Base-by-base conservation (phyloP, 129 eudicot genomes). In the Logfia minima region DNA sequence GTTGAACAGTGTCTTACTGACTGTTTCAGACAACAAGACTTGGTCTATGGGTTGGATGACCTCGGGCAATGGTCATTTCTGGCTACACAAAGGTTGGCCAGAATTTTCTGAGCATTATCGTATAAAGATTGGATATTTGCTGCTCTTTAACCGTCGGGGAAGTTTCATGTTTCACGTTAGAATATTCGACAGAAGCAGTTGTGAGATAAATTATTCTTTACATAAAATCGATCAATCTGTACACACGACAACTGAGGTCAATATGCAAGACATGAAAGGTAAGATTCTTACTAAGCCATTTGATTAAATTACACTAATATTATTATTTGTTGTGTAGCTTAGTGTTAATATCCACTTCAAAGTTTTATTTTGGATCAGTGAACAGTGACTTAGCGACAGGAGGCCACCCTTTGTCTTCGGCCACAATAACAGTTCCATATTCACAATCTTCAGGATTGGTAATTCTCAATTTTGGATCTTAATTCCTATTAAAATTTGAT, bases 21-120 rank as follows among this genome's bases (percentile, higher is more conserved):
- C 39, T 6, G 39, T 34, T 34, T 34, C 39, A 5, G 39, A 34
- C 7, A 6, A 34, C 39, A 34, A 34, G 39, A 34, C 0, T 34
- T 34, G 39, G 39, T 6, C 39, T 34, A 34, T 34, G 39, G 39
- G 8, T 34, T 34, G 39, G 39, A 34, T 5, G 39, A 34, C 5
- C 39, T 34, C 39, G 39, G 7, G 39, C 39, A 34, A 34, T 34
- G 39, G 39, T 6, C 39, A 34, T 34, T 6, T 34, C 39, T 34
- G 39, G 39, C 39, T 34, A 34, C 39, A 53, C 1, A 77, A 67
- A 23, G 81, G 81, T 23, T 77, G 81, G 75, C 68, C 81, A 24
- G 74, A 77, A 41, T 77, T 77, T 18, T 28, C 48, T 13, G 3
- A 67, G 0, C 81, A 77, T 77, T 77, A 53, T 19, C 17, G 39